Conservation (phyloP, 176 grass and related monocot genomes). For the maize (Zea mays) region DNA sequence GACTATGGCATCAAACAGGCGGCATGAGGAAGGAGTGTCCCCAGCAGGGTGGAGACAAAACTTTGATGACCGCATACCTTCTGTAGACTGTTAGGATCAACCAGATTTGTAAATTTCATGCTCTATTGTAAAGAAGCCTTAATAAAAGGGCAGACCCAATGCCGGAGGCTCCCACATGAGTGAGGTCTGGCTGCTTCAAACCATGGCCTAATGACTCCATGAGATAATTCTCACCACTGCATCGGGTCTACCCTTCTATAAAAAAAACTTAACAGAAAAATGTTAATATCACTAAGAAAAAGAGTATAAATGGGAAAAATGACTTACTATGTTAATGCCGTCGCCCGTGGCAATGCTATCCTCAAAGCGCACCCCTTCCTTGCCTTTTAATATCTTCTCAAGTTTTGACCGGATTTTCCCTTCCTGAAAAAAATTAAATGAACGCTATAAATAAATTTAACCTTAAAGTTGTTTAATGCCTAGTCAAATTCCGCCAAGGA, state of each 20-base stretch:
- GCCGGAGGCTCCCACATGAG: no score
- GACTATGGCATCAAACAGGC: slow-evolving; percentile 88
- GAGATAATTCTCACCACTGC: no score
- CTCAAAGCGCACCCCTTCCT: slow-evolving; percentile 83
- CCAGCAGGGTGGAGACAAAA: slow-evolving; percentile 88
- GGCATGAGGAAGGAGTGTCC: slow-evolving; percentile 91
- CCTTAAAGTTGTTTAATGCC: not conserved
- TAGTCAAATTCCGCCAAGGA: not conserved
- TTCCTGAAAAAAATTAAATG: slow-evolving; percentile 55
- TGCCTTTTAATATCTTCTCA: slow-evolving; percentile 72
- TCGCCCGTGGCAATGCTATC: slow-evolving; percentile 79
- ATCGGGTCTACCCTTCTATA: no score
- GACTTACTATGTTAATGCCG: slow-evolving; percentile 84
- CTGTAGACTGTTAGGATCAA: slow-evolving; percentile 57
- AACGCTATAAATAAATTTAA: not conserved
- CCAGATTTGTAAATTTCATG: slow-evolving; percentile 34
- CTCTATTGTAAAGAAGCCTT: slow-evolving; percentile 22
- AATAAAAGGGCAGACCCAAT: not conserved
- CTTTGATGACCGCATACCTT: slow-evolving; percentile 80
- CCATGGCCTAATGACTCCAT: no score
- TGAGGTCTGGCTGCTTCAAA: no score
- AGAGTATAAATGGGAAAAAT: slow-evolving; percentile 1
- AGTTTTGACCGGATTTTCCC: slow-evolving; percentile 81
- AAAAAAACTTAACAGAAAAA: slow-evolving; percentile 18
- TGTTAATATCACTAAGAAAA: slow-evolving; percentile 18